Evolutionary conservation across 306 rosid genomes (phyloP), one percentile per base, ranked within the genome.

Genomic region (Dalbergia cochinchinensis): DNA sequence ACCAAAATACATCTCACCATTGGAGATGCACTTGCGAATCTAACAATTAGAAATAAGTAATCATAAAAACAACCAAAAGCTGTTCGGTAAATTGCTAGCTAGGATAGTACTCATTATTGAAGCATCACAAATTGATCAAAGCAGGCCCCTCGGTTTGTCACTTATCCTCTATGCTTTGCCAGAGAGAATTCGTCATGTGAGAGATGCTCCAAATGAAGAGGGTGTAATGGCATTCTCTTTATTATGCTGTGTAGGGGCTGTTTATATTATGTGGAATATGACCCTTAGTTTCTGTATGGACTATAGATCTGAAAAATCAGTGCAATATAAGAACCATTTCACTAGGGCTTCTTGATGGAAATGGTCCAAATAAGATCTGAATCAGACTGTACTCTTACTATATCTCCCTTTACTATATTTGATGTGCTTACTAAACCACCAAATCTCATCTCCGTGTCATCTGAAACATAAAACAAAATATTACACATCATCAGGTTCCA

Each of bases 331-430:
- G 54, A 4, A 14, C 4, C 59, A 53, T 53, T 26, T n/a, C 0
- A 54, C 60, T 85, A 85, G 11, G 8, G 84, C 84, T 81, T 88
- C 87, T 96, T 90, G 69, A 93, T 80, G 54, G 94, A 90, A 73
- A 91, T 87, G 33, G 99, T 96, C 99, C 98, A 96, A 13, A 96
- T 93, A 78, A 96, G 98, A 90, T 96, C 97, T 12, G 99, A 63
- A 84, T 91, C 97, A 20, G 99, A 96, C 77, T 78, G 90, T 62
- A 93, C 98, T 33, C 93, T 88, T 51, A 93, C 82, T 78, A 83
- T 86, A 60, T 91, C 99, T 37, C 71, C 94, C 67, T 84, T 79
- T 44, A 89, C 94, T 13, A 91, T 74, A 83, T 93, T 96, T 69
- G 98, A 93, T 65, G 98, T 93, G 83, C 99, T 93, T 48, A 96